These are phyloP conservation scores for Phialophora macrospora DNA, from an alignment of 2,329 filamentous ascomycete species.

Conservation along the genomic window DNA sequence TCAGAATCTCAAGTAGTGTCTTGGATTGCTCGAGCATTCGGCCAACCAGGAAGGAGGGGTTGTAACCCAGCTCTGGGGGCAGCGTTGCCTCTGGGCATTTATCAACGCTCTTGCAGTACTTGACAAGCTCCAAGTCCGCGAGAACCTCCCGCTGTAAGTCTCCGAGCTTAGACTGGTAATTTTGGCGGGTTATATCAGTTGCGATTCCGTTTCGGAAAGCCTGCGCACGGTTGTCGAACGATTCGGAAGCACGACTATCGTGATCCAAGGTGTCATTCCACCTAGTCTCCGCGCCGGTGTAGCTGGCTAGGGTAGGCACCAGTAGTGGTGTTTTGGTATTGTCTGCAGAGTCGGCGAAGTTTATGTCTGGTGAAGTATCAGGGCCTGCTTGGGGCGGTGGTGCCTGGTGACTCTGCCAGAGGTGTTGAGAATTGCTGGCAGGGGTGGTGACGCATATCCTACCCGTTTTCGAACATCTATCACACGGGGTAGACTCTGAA, in stretches of 20 bases:
- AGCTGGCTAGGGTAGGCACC: background rate
- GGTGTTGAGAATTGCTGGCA: constrained; percentile 7
- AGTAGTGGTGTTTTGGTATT: background rate
- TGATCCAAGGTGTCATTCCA: constrained; percentile 2
- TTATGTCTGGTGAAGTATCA: background rate
- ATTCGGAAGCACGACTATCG: background rate
- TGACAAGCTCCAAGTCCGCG: constrained; percentile 18
- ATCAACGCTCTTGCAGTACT: constrained; percentile 16
- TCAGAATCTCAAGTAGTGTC: constrained; percentile 16
- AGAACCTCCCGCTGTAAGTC: constrained; percentile 19
- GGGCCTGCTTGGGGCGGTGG: background rate
- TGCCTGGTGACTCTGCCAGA: background rate
- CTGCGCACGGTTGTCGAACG: background rate
- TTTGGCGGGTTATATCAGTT: background rate
- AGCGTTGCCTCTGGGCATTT: constrained; percentile 15
- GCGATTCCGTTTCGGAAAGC: background rate
- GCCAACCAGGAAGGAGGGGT: constrained; percentile 19
- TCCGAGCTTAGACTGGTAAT: constrained; percentile 14
- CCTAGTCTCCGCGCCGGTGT: background rate
- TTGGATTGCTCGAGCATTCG: constrained; percentile 22
- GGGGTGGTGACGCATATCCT: background rate
- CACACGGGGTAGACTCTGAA: constrained; percentile 6
- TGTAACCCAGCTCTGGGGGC: constrained; percentile 3
- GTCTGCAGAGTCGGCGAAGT: background rate
- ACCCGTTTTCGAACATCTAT: constrained; percentile 8